A percentile compares a stretch with the other conserved stretches of the same genome.
phyloP scores from a whole-genome alignment of 192 early-diverging fungal genomes.

The Paraglomus occultum region DNA sequence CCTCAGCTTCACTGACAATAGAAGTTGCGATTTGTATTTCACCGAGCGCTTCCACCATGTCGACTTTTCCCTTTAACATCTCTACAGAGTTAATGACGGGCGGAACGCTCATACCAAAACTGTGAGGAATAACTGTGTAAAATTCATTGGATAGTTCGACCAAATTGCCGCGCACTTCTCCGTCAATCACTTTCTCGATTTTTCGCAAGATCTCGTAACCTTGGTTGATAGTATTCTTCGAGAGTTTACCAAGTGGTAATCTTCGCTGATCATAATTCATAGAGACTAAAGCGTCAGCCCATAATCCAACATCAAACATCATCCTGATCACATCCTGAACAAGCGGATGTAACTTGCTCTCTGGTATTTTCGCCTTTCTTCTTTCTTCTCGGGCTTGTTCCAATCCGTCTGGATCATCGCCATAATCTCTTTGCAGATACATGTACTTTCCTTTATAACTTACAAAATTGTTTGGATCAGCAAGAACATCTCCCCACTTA shows the following conservation, averaged over 20 bases:
- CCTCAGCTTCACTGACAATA: constrained; percentile 45
- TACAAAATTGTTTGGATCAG: constrained; percentile 10
- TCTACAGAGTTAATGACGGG: constrained; percentile 49
- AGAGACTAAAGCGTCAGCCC: constrained; percentile 51
- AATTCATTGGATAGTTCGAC: constrained; percentile 49
- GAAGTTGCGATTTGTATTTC: constrained; percentile 68
- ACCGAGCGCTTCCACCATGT: constrained; percentile 65
- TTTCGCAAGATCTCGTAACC: constrained; percentile 58
- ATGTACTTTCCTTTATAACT: constrained; percentile 46
- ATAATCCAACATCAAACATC: constrained; percentile 69
- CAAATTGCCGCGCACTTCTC: constrained; percentile 18
- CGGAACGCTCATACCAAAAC: constrained; percentile 45
- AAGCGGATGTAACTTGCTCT: constrained; percentile 44
- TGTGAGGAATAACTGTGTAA: constrained; percentile 75
- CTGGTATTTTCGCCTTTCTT: constrained; percentile 31
- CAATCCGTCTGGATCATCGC: constrained; percentile 46
- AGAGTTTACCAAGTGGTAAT: constrained; percentile 76
- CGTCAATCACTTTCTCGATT: constrained; percentile 47
- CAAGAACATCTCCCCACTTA: constrained; percentile 47
- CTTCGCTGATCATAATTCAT: constrained; percentile 74
- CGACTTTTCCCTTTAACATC: constrained; percentile 55
- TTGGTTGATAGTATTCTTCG: constrained; percentile 56
- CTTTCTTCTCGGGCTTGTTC: constrained; percentile 3
- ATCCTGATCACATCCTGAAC: constrained; percentile 63
- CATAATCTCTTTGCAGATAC: constrained; percentile 65